Evolutionary conservation across 345 rosid genomes (phyloP).

Genomic region (Populus ilicifolia): DNA sequence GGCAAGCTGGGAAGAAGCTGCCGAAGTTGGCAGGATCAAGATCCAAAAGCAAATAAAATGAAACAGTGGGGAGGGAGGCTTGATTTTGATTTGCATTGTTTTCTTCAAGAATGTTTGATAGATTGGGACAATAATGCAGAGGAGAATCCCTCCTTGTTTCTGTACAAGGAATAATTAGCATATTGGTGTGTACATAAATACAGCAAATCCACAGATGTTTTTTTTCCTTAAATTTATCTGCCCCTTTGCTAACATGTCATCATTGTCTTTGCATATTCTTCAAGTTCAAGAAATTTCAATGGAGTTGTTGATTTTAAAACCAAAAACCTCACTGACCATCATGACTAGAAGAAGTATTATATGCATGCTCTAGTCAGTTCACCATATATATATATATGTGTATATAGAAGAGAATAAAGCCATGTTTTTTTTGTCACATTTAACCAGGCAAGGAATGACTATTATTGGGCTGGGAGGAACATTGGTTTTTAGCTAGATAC

Average conservation of each 20-base stretch:
- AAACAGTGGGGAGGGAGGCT: neutral
- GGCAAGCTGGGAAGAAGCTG: conserved; percentile 9
- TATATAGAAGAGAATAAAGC: neutral
- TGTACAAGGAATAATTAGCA: neutral
- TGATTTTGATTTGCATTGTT: neutral
- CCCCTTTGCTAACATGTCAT: neutral
- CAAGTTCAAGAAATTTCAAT: no score
- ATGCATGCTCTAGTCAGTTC: no score
- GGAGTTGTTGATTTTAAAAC: no score
- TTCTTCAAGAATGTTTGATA: neutral
- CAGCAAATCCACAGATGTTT: neutral
- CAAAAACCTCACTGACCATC: no score
- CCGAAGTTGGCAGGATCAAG: conserved; percentile 6
- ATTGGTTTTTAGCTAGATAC: neutral
- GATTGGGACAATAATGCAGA: neutral
- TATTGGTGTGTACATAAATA: neutral
- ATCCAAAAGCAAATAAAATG: neutral
- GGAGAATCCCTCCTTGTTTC: neutral
- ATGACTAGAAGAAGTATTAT: neutral
- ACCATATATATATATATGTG: no score
- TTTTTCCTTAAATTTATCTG: no score
- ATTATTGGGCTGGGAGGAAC: neutral
- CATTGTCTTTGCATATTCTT: no score
- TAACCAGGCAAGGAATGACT: neutral
- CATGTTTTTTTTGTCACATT: neutral